Evolutionary conservation across 495 filamentous ascomycete species (phyloP).

Genomic region (Wilcoxina mikolae): DNA sequence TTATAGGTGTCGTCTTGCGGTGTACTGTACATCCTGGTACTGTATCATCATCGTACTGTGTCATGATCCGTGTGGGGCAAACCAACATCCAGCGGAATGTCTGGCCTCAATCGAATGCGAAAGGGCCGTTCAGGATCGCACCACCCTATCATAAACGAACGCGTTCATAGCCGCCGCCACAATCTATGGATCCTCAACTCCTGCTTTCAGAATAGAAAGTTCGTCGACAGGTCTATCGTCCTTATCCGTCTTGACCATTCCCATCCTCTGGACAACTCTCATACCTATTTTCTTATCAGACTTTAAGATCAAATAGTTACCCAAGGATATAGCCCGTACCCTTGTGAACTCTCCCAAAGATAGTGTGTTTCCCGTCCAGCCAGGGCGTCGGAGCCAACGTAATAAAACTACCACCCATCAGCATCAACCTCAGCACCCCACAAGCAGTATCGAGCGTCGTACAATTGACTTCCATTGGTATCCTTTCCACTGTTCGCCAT

Average conservation of each 20-base stretch:
- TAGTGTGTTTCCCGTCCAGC: constrained; percentile 95
- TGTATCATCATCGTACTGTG: too few relatives aligned
- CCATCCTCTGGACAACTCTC: constrained; percentile 73
- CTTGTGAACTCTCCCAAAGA: constrained; percentile 81
- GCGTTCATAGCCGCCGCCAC: too few relatives aligned
- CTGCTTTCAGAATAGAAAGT: constrained; percentile 63
- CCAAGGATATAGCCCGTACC: too few relatives aligned
- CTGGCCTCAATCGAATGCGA: too few relatives aligned
- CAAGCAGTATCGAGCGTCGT: background rate
- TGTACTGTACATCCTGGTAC: too few relatives aligned
- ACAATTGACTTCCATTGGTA: constrained; percentile 73
- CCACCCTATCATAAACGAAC: too few relatives aligned
- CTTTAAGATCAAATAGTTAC: too few relatives aligned
- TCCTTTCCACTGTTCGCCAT: constrained; percentile 95
- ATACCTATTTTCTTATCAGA: too few relatives aligned
- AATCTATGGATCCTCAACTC: constrained; percentile 12
- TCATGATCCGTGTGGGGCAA: too few relatives aligned
- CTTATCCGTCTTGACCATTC: constrained; percentile 66
- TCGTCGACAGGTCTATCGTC: constrained; percentile 73
- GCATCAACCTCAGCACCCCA: background rate
- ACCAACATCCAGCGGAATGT: too few relatives aligned
- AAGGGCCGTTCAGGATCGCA: too few relatives aligned
- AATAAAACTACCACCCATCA: constrained; percentile 46
- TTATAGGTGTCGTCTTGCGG: background rate
- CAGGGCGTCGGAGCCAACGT: constrained; percentile 91